phyloP scores from a whole-genome alignment of 129 eudicot genomes.

The Helianthus tuberosus region DNA sequence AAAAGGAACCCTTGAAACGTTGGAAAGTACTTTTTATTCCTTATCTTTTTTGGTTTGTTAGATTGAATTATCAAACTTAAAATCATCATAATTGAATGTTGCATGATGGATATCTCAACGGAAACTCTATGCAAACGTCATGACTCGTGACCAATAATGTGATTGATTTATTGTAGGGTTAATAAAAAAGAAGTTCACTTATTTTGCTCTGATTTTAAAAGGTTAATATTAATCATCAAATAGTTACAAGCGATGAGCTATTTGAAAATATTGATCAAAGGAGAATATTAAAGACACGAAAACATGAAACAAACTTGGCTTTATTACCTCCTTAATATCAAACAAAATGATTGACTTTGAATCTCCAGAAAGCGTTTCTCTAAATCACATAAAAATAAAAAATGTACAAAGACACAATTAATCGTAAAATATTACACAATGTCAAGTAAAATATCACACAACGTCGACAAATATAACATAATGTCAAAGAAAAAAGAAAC shows the following conservation, averaged over 20 bases:
- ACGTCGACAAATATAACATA: too few species aligned
- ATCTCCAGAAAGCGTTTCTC: too few species aligned
- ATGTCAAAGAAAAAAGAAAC: too few species aligned
- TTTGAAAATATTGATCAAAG: too few species aligned
- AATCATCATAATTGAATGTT: slow-evolving; percentile 23
- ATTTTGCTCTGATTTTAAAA: neutral
- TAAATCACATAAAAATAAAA: too few species aligned
- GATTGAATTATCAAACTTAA: slow-evolving; percentile 29
- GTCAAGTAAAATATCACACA: too few species aligned
- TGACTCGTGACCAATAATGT: neutral
- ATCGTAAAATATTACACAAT: too few species aligned
- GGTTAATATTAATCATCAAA: neutral
- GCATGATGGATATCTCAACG: slow-evolving; percentile 34
- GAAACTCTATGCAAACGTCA: slow-evolving; percentile 18
- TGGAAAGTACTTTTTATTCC: slow-evolving; percentile 33
- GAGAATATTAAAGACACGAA: too few species aligned
- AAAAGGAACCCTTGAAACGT: slow-evolving; percentile 35
- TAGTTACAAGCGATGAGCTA: neutral
- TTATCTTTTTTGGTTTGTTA: slow-evolving; percentile 31
- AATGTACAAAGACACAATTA: too few species aligned
- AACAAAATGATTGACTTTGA: too few species aligned
- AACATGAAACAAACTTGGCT: too few species aligned
- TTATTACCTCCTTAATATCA: too few species aligned
- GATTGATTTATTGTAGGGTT: neutral
- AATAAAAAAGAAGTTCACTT: neutral